These are phyloP conservation scores for Trichoderma sp. DNA, from an alignment of 2,329 filamentous ascomycete species.

Conservation along the genomic window DNA sequence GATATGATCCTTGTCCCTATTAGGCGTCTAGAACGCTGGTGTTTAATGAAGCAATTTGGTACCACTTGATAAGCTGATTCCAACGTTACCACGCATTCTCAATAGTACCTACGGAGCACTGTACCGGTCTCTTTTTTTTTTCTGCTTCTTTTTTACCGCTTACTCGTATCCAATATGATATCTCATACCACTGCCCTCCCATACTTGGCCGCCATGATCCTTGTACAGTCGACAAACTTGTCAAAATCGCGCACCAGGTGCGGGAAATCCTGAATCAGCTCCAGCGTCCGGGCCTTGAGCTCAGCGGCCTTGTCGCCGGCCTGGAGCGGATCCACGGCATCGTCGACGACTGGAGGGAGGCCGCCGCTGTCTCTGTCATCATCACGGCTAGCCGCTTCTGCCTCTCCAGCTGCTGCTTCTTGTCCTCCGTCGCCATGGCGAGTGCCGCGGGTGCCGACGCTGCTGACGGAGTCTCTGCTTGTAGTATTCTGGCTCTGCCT, in stretches of 20 bases:
- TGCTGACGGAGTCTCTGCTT: background rate
- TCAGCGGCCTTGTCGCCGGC: slow-evolving; percentile 21
- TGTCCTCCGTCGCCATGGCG: background rate
- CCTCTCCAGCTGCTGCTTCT: background rate
- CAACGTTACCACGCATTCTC: background rate
- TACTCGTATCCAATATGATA: background rate
- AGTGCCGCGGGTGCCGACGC: slow-evolving; percentile 8
- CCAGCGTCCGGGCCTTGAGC: slow-evolving; percentile 24
- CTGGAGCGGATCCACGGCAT: slow-evolving; percentile 10
- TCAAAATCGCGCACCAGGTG: slow-evolving; percentile 31
- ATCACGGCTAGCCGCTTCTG: background rate
- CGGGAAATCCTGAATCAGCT: slow-evolving; percentile 28
- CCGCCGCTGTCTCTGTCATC: background rate
- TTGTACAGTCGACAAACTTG: slow-evolving; percentile 23
- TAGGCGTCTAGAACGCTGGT: background rate
- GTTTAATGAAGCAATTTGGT: background rate
- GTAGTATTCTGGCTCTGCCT: background rate
- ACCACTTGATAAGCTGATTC: background rate
- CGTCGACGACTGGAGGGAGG: background rate
- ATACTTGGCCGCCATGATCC: slow-evolving; percentile 15
- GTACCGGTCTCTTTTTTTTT: background rate
- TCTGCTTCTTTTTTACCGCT: background rate
- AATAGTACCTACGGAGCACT: background rate
- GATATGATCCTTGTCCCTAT: background rate
- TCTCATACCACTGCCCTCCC: background rate